Percentiles rank a stretch among this genome's conserved stretches.
Evolutionary conservation across 2,329 filamentous ascomycete species (phyloP).

Genomic region (Penicillium frequentans): DNA sequence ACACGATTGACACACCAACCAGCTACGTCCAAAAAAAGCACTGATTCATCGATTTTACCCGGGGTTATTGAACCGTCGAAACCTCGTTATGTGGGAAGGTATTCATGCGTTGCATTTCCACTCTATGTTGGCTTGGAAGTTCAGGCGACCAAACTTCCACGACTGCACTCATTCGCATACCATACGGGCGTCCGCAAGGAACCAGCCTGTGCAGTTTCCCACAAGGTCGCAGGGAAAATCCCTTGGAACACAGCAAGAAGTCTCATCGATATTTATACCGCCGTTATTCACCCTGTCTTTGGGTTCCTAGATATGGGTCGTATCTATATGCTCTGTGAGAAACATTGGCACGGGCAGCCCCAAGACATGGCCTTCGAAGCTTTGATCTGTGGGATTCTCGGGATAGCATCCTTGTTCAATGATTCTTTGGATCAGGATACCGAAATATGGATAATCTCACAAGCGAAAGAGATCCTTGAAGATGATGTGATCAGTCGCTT

Average conservation of each 20-base stretch:
- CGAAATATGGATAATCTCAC: slow-evolving; percentile 27
- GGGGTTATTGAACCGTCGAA: slow-evolving; percentile 32
- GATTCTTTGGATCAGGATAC: slow-evolving; percentile 13
- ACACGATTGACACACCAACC: not conserved
- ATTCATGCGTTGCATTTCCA: slow-evolving; percentile 36
- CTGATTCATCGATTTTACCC: slow-evolving; percentile 10
- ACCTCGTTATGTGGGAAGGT: slow-evolving; percentile 30
- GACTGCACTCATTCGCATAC: slow-evolving; percentile 40
- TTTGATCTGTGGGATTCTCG: slow-evolving; percentile 31
- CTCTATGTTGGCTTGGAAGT: slow-evolving; percentile 32
- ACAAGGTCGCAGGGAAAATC: slow-evolving; percentile 22
- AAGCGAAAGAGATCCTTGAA: slow-evolving; percentile 48
- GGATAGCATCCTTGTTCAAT: slow-evolving; percentile 35
- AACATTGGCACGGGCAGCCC: slow-evolving; percentile 30
- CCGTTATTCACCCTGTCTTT: slow-evolving; percentile 33
- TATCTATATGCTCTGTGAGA: slow-evolving; percentile 22
- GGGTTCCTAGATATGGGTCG: slow-evolving; percentile 30
- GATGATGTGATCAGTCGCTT: slow-evolving; percentile 27
- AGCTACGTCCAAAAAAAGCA: not conserved
- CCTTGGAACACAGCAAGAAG: slow-evolving; percentile 25
- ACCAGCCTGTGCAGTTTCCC: slow-evolving; percentile 19
- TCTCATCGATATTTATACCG: slow-evolving; percentile 31
- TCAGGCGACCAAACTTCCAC: slow-evolving; percentile 32
- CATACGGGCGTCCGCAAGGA: slow-evolving; percentile 34
- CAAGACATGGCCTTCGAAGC: slow-evolving; percentile 33